A percentile compares a stretch with the other conserved stretches of the same genome.
phyloP scores from a whole-genome alignment of 192 early-diverging fungal species.

The Umbelopsis sp. region DNA sequence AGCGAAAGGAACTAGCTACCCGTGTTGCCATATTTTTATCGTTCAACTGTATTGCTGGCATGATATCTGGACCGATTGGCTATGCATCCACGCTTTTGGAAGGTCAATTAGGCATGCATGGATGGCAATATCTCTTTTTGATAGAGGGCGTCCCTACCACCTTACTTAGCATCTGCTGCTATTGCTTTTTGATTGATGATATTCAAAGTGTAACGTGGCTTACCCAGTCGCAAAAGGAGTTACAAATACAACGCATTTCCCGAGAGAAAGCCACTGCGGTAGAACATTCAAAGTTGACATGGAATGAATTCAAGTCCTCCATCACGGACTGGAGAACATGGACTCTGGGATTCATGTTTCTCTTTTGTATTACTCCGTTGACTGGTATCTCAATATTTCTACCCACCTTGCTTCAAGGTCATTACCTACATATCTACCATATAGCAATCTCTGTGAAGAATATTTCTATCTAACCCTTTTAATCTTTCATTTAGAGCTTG shows the following conservation, averaged over 20 bases:
- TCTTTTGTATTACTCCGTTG: neutral
- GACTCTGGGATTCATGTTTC: neutral
- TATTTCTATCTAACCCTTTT: neutral
- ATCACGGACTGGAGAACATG: slow-evolving; percentile 27
- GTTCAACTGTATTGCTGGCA: slow-evolving; percentile 52
- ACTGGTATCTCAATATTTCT: neutral
- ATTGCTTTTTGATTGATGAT: slow-evolving; percentile 43
- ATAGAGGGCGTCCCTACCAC: slow-evolving; percentile 67
- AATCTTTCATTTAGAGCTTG: slow-evolving; percentile 24
- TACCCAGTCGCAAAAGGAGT: slow-evolving; percentile 22
- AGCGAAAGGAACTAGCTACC: slow-evolving; percentile 62
- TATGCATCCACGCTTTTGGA: slow-evolving; percentile 59
- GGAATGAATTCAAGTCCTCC: neutral
- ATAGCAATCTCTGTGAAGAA: neutral
- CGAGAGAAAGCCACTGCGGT: neutral
- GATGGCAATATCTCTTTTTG: slow-evolving; percentile 77
- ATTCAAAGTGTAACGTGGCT: slow-evolving; percentile 25
- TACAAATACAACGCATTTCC: slow-evolving; percentile 16
- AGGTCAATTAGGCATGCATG: slow-evolving; percentile 54
- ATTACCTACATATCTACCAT: neutral
- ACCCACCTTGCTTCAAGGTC: slow-evolving; percentile 1
- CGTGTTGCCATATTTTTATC: slow-evolving; percentile 55
- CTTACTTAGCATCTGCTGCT: slow-evolving; percentile 53
- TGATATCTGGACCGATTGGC: slow-evolving; percentile 56
- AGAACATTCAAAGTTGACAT: neutral